Percentiles rank a stretch among this genome's conserved stretches.
phyloP scores from a whole-genome alignment of 179 eudicot genomes.

The Beta macrorhiza region DNA sequence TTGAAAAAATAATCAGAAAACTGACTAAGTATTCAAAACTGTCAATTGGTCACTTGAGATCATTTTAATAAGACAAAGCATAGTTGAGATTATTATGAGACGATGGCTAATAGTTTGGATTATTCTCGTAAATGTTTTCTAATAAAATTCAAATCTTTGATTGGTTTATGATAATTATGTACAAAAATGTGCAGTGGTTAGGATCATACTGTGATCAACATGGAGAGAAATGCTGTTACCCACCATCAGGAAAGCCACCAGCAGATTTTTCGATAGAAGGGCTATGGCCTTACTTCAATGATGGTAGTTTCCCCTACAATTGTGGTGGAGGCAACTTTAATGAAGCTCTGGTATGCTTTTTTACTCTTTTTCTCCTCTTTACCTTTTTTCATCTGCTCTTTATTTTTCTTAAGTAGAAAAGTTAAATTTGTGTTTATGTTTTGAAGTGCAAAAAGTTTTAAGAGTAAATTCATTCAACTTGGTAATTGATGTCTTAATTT shows the following conservation, averaged over 20 bases:
- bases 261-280: conserved; percentile 37
- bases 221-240: conserved; percentile 36
- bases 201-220: conserved; percentile 41
- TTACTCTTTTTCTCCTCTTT: background rate
- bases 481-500: background rate
- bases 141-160: background rate
- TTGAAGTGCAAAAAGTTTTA: too few relatives aligned
- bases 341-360: conserved; percentile 40
- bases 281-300: conserved; percentile 40
- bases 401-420: background rate
- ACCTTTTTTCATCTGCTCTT: background rate
- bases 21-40: too few relatives aligned
- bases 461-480: too few relatives aligned
- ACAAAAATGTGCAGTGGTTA: conserved; percentile 30
- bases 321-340: conserved; percentile 36
- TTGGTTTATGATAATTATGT: too few relatives aligned
- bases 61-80: too few relatives aligned
- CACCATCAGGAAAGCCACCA: conserved; percentile 31
- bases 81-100: too few relatives aligned
- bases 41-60: too few relatives aligned
- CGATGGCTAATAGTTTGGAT: too few relatives aligned
- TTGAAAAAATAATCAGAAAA: too few relatives aligned
- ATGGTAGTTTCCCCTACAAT: conserved; percentile 38
- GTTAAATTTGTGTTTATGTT: too few relatives aligned
- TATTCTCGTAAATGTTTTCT: background rate